Evolutionary conservation across 2,329 filamentous ascomycete genomes (phyloP), one percentile per base, ranked within the genome.

Genomic region (Uncinocarpus reesii): DNA sequence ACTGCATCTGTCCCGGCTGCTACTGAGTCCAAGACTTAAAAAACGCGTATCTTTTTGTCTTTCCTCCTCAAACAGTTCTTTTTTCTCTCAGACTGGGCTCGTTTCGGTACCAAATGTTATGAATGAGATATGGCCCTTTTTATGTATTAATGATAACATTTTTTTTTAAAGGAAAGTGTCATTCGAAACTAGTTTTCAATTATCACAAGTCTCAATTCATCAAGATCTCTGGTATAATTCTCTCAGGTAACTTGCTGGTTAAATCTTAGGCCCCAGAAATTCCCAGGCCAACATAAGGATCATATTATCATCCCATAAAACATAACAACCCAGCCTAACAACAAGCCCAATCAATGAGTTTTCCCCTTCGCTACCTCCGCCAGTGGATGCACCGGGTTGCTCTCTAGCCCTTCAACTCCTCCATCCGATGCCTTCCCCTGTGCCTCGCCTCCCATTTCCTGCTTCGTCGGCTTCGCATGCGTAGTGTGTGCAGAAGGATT

Each of bases 401-500:
- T 71, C 49, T 53, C 21, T 48, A 72, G 42, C 10, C 45, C 49
- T 5, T 52, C 43, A 3, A 55, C 41, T 6, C 53, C 49, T 13
- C 47, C 44, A 44, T 56, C 53, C 28, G 56, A 16, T 36, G 58
- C 26, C 20, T 32, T 15, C n/a, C 28, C 35, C 24, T 10, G 11
- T 3, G 15, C 20, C 13, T 36, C 34, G 2, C 31, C 21, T 18
- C 16, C 15, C 31, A 35, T 29, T 10, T 48, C 38, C n/a, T 34
- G 31, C 20, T 37, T 38, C 3, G 5, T 42, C 8, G 46, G 38
- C 7, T 38, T 47, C 11, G 45, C 36, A n/a, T 31, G 15, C 23
- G 38, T 10, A 2, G 46, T 61, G 53, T 77, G 72, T 24, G 68
- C 59, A 49, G 79, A 69, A 58, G 78, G 70, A 54, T 70, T 70